These are phyloP conservation scores for Verticillium zaregamsianum DNA, from an alignment of 2,329 filamentous ascomycete genomes.

Conservation along the genomic window DNA sequence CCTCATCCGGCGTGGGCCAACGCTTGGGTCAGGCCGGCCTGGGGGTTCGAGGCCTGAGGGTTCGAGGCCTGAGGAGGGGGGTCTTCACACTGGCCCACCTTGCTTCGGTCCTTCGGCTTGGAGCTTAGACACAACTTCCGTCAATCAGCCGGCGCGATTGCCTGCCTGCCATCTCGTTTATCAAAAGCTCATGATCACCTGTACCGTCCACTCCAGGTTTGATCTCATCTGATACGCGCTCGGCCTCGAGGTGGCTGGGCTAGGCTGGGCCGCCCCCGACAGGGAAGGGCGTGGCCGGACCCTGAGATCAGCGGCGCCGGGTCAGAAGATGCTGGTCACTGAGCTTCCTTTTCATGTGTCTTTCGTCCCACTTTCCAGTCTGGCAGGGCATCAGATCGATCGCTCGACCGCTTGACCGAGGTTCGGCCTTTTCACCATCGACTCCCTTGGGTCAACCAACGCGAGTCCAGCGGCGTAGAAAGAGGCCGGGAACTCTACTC, in stretches of 20 bases:
- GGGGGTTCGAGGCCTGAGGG: neutral
- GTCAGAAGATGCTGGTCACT: neutral
- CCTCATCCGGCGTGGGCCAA: neutral
- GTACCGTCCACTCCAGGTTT: neutral
- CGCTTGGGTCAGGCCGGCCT: neutral
- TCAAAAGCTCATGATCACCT: neutral
- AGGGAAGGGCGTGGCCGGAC: neutral
- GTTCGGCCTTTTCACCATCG: neutral
- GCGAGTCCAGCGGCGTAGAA: neutral
- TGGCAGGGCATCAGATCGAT: neutral
- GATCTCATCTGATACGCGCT: neutral
- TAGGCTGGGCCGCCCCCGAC: neutral
- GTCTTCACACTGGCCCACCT: neutral
- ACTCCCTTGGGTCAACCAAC: neutral
- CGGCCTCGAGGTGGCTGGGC: neutral
- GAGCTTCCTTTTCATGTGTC: neutral
- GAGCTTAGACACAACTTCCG: neutral
- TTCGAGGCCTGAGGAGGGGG: neutral
- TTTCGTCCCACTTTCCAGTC: neutral
- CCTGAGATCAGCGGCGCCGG: neutral
- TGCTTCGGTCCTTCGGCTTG: neutral
- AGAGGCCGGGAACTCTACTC: constrained; percentile 1
- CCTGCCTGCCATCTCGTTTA: neutral
- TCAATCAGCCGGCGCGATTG: neutral
- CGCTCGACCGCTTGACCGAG: neutral